Conservation (phyloP, 352 stramenopile genomes). For the Globisporangium mamillatum region DNA sequence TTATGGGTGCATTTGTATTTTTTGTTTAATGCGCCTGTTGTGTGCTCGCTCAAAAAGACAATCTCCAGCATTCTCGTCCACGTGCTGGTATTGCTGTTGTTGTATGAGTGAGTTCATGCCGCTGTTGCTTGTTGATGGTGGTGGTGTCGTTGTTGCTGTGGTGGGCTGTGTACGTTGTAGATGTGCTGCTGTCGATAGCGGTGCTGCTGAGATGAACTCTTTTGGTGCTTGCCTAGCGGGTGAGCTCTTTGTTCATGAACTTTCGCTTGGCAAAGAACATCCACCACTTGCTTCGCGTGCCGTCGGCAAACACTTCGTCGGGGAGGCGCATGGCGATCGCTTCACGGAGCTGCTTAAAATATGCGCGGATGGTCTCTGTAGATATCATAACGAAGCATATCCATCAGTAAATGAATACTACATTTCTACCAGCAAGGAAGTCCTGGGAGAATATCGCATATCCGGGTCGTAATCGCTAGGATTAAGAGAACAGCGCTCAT, state of each 20-base stretch:
- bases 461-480: neutral
- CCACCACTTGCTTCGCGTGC: constrained; percentile 93
- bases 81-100: too few species aligned
- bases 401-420: neutral
- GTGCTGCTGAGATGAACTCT: neutral
- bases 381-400: neutral
- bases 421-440: neutral
- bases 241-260: constrained; percentile 94
- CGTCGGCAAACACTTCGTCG: constrained; percentile 83
- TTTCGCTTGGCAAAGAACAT: constrained; percentile 93
- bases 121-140: constrained; percentile 3
- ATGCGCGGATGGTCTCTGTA: constrained; percentile 79
- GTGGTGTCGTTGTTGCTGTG: neutral
- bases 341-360: constrained; percentile 91
- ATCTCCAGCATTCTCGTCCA: neutral
- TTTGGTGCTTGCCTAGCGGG: constrained; percentile 31
- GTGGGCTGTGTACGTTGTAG: neutral
- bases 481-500: neutral
- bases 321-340: constrained; percentile 76
- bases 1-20: neutral
- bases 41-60: neutral
- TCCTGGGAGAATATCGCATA: neutral
- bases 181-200: neutral
- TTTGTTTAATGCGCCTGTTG: neutral
- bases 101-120: too few species aligned